phyloP scores from a whole-genome alignment of 2,329 filamentous ascomycete species.

The Lanzia echinophila region DNA sequence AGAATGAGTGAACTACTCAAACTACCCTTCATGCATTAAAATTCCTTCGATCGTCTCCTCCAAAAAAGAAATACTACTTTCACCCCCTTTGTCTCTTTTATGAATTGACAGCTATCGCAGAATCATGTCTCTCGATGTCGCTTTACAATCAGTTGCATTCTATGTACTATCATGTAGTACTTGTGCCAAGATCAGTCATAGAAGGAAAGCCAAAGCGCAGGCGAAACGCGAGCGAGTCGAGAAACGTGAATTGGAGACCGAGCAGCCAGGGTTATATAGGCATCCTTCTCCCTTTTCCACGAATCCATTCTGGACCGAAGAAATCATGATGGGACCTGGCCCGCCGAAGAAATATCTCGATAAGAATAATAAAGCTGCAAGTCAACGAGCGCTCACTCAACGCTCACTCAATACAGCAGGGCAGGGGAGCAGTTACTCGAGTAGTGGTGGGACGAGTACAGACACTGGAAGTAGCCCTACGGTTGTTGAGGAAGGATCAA shows the following conservation, averaged over 20 bases:
- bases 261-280: slow-evolving; percentile 67
- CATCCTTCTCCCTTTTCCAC: slow-evolving; percentile 80
- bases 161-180: slow-evolving; percentile 72
- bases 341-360: slow-evolving; percentile 56
- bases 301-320: slow-evolving; percentile 82
- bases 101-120: neutral
- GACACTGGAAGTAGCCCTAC: slow-evolving; percentile 38
- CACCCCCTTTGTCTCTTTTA: neutral
- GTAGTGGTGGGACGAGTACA: slow-evolving; percentile 30
- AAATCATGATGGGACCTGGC: slow-evolving; percentile 75
- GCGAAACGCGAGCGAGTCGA: slow-evolving; percentile 62
- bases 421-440: slow-evolving; percentile 45
- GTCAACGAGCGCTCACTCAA: no score
- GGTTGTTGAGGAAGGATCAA: slow-evolving; percentile 39
- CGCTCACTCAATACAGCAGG: slow-evolving; percentile 53
- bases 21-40: slow-evolving; percentile 5
- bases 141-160: slow-evolving; percentile 70
- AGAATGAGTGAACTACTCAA: slow-evolving; percentile 6
- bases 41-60: neutral
- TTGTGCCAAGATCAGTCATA: slow-evolving; percentile 65
- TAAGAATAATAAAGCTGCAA: slow-evolving; percentile 45
- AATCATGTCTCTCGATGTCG: slow-evolving; percentile 48
- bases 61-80: no score
- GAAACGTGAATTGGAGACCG: slow-evolving; percentile 56
- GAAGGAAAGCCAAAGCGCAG: slow-evolving; percentile 62